phyloP scores from a whole-genome alignment of 805 yeast species.

The Saccharomyces paradoxus region DNA sequence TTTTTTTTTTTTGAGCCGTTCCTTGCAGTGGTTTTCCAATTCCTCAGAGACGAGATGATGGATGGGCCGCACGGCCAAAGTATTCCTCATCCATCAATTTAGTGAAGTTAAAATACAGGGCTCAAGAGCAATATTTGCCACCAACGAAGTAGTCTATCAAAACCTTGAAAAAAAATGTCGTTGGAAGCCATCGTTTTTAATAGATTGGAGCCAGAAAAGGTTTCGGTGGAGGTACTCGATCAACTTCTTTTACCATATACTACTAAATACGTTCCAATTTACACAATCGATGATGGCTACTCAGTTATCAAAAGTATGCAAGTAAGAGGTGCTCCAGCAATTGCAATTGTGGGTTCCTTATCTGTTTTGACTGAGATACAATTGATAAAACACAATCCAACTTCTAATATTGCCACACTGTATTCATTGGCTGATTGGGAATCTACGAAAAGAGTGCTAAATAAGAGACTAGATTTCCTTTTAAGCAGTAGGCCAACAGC shows the following conservation, averaged over 20 bases:
- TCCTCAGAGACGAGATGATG: neutral
- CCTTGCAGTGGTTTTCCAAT: neutral
- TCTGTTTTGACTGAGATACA: constrained; percentile 69
- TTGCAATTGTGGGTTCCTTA: constrained; percentile 87
- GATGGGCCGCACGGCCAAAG: neutral
- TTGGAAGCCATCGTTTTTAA: constrained; percentile 65
- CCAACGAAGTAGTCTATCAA: neutral
- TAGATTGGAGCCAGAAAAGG: constrained; percentile 25
- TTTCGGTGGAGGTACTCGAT: constrained; percentile 57
- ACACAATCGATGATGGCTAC: constrained; percentile 65
- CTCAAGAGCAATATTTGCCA: neutral
- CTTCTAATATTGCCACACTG: constrained; percentile 18
- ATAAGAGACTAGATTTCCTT: constrained; percentile 51
- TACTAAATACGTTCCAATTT: constrained; percentile 56
- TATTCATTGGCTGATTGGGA: constrained; percentile 25
- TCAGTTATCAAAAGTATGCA: constrained; percentile 83
- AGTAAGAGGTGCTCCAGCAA: constrained; percentile 97
- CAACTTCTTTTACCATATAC: constrained; percentile 78
- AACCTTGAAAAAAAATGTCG: constrained; percentile 24
- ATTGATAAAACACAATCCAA: constrained; percentile 24
- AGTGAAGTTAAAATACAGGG: neutral
- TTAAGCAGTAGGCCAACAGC: constrained; percentile 89
- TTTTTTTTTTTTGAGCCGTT: neutral
- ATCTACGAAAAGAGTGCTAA: constrained; percentile 33
- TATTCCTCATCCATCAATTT: neutral